phyloP scores from a whole-genome alignment of 2,329 filamentous ascomycete species.

The Zalaria sp. region DNA sequence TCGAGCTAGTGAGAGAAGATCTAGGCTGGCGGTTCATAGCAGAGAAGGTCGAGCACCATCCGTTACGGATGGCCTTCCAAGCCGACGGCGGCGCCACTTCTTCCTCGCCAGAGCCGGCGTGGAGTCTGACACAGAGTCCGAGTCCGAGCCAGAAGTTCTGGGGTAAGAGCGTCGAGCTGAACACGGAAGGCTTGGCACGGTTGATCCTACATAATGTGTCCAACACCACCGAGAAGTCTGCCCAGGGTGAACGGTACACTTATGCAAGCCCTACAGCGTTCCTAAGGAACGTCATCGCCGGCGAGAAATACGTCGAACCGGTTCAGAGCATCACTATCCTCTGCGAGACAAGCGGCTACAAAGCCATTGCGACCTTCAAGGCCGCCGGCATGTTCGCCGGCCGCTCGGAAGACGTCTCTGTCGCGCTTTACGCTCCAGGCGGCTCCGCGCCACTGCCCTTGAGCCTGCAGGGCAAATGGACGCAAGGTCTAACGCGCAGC shows the following conservation, averaged over 20 bases:
- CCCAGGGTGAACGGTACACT: slow-evolving; percentile 32
- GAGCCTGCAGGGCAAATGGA: slow-evolving; percentile 75
- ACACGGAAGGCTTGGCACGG: slow-evolving; percentile 76
- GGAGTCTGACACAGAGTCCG: slow-evolving; percentile 79
- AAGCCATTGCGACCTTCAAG: slow-evolving; percentile 81
- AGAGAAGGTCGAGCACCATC: slow-evolving; percentile 88
- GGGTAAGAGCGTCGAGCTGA: slow-evolving; percentile 92
- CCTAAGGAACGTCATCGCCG: slow-evolving; percentile 88
- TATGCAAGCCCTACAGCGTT: slow-evolving; percentile 32
- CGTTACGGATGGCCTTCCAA: slow-evolving; percentile 84
- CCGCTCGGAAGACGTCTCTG: slow-evolving; percentile 74
- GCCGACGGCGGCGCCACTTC: slow-evolving; percentile 52
- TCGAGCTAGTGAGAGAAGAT: slow-evolving; percentile 77
- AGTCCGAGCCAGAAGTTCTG: slow-evolving; percentile 93
- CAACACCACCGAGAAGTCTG: slow-evolving; percentile 9
- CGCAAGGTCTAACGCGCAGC: slow-evolving; percentile 52
- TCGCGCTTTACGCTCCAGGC: slow-evolving; percentile 51
- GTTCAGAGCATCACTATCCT: slow-evolving; percentile 76
- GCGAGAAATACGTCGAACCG: slow-evolving; percentile 95
- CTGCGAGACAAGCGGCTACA: slow-evolving; percentile 73
- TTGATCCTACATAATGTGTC: slow-evolving; percentile 48
- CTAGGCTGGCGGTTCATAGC: slow-evolving; percentile 82
- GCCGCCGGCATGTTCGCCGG: slow-evolving; percentile 95
- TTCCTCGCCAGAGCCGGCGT: slow-evolving; percentile 28
- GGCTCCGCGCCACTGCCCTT: slow-evolving; percentile 46